Percentiles rank a stretch among this genome's conserved stretches.
Conservation (phyloP, 2,329 filamentous ascomycete species). For the Colletotrichum sp. region DNA sequence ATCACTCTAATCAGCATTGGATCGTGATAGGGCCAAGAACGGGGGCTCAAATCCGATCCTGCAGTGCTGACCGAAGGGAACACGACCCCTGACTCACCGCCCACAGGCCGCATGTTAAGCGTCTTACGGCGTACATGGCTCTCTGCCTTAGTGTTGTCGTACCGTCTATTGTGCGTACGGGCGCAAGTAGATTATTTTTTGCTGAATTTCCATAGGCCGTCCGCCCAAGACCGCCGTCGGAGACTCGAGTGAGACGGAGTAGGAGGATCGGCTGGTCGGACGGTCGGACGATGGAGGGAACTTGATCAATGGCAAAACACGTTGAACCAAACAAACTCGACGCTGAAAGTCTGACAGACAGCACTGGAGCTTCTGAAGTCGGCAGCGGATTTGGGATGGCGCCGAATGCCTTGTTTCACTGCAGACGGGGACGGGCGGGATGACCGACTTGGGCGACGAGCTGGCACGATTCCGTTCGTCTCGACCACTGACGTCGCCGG, state of each 20-base stretch:
- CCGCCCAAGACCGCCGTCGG: background rate
- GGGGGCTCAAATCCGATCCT: background rate
- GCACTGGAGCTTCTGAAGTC: background rate
- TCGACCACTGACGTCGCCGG: conserved; percentile 3
- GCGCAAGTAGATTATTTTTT: background rate
- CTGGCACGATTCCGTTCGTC: background rate
- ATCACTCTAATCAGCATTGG: background rate
- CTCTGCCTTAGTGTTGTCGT: background rate
- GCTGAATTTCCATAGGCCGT: background rate
- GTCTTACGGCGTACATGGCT: background rate
- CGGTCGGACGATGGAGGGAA: background rate
- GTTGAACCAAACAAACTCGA: background rate
- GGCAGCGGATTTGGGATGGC: conserved; percentile 6
- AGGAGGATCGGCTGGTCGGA: background rate
- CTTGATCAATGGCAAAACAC: background rate
- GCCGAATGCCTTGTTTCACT: conserved; percentile 18
- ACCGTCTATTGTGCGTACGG: background rate
- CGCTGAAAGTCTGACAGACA: background rate
- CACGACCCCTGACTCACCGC: background rate
- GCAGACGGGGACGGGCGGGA: background rate
- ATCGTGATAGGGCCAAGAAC: background rate
- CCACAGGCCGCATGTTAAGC: background rate
- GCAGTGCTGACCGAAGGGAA: background rate
- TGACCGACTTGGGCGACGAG: background rate
- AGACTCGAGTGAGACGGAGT: background rate